A percentile compares a stretch with the other conserved stretches of the same genome.
These are phyloP conservation scores for Hyaloscypha finlandica DNA, from an alignment of 495 filamentous ascomycete genomes.

Conservation along the genomic window DNA sequence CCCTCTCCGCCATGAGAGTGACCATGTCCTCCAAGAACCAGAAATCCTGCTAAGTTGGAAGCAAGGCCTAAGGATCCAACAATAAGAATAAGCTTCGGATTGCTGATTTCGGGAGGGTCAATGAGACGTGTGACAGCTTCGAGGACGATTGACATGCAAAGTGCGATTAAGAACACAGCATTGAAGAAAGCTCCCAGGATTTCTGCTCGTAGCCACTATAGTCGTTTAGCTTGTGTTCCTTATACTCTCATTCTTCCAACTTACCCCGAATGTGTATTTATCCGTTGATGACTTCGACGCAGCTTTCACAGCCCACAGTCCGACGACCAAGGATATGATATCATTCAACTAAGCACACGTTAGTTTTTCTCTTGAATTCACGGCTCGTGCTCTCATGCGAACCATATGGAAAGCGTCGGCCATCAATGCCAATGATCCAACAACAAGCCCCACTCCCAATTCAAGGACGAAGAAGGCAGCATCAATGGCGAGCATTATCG, in stretches of 20 bases:
- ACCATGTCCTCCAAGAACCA: constrained; percentile 90
- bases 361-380: not conserved
- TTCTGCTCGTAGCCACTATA: constrained; percentile 93
- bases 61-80: constrained; percentile 85
- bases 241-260: constrained; percentile 32
- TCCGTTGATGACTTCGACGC: constrained; percentile 78
- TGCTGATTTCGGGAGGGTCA: constrained; percentile 81
- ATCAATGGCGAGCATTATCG: constrained; percentile 90
- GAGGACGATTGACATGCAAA: constrained; percentile 93
- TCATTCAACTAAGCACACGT: constrained; percentile 73
- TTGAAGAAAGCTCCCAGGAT: constrained; percentile 94
- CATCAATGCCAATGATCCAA: constrained; percentile 88
- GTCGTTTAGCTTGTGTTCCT: constrained; percentile 16
- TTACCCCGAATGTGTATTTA: constrained; percentile 90
- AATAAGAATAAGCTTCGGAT: constrained; percentile 81
- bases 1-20: constrained; percentile 71
- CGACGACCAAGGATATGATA: constrained; percentile 89
- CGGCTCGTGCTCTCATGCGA: constrained; percentile 23
- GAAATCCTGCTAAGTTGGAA: constrained; percentile 87
- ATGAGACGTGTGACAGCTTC: constrained; percentile 89
- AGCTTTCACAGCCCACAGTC: constrained; percentile 92
- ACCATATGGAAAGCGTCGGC: constrained; percentile 99
- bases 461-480: constrained; percentile 87
- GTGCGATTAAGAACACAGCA: constrained; percentile 92
- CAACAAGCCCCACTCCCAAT: constrained; percentile 78